Base-by-base conservation (phyloP, 2,329 filamentous ascomycete species). In the Xylariaceae sp. region DNA sequence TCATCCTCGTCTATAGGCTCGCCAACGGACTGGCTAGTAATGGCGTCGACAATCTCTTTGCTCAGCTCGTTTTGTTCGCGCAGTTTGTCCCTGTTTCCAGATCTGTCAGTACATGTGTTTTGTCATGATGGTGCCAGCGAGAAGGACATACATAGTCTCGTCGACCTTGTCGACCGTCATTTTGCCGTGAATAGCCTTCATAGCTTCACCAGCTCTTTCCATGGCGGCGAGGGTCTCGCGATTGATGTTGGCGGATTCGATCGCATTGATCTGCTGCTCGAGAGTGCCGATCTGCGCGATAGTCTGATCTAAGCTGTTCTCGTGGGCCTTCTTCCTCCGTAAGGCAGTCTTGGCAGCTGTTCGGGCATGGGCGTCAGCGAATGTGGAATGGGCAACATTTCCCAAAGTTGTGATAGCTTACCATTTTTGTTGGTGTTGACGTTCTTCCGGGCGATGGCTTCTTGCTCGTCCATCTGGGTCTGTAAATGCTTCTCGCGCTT, bases 211-310 rank as follows among this genome's bases (percentile, higher is more conserved):
- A 11, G 94, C 92, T 66, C 86, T 86, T 81, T 95, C 86, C 90
- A 99, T 96, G 7, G 91, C 92, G 59, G 86, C 82, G 57, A 97
- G 77, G 11, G 94, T 99, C 77, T 96, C 91, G 73, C 92, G 86
- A 78, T 99, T 99, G 76, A 99, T 96, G 69, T 97, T 99, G 54
- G 94, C 94, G 42, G 91, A 90, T 72, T 99, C 94, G 75, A 99
- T 97, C 52, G 89, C 86, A 70, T 94, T 94, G 66, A 97, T 95
- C 70, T 99, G 90, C 66, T 91, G 87, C 70, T 99, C 94, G 40
- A 99, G 78, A 18, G 94, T 95, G 62, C 85, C 83, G 65, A 97
- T 95, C 73, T 97, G 92, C 31, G 87, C 83, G 52, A 83, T 80
- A 1, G 92, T 97, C 73, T 96, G 91, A 59, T 96, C 90, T 51